Evolutionary conservation across 2,329 filamentous ascomycete genomes (phyloP), one percentile per base, ranked within the genome.

Genomic region (Sporothrix pallida): DNA sequence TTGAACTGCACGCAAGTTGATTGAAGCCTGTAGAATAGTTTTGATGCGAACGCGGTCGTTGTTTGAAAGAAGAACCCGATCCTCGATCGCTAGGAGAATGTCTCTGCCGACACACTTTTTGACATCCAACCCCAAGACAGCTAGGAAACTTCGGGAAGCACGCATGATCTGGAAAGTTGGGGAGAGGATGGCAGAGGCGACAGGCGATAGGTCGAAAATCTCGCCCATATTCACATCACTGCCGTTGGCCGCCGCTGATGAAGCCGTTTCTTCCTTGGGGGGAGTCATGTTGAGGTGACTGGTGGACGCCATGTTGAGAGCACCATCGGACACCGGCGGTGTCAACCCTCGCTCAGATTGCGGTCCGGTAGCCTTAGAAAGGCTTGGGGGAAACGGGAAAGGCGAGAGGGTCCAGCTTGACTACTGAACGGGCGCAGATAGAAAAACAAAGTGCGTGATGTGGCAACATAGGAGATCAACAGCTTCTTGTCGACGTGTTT

Each of bases 161-260:
- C 77, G 78, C 46, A 77, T 76, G 70, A 83, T 80, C 72, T 77
- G 76, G 71, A 79, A 78, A 9, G 77, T 72, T 1, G 80, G 79
- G 9, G 80, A 79, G 3, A 83, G 75, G 65, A 81, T 67, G 50
- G 81, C 76, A 3, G 78, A 77, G 2, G 81, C 79, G 17, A 81
- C 76, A 5, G 81, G 81, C 0, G 79, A 78, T 23, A 79, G 74
- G 71, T 80, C 78, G 70, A 81, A 77, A 48, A 81, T 70, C 50
- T 78, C 76, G 72, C 75, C 74, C n/a, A 80, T 54, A 67, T 79
- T 75, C 10, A 75, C 50, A 13, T 62, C 63, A 10, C 42, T 20
- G 23, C 15, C 31, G 42, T 72, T 42, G 48, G 44, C 44, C 12
- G 26, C 1, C 44, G 26, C 13, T 7, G 67, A 8, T 12, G 67